Evolutionary conservation across 768 basidiomycete genomes (phyloP).

Genomic region (Agaricus blazei): DNA sequence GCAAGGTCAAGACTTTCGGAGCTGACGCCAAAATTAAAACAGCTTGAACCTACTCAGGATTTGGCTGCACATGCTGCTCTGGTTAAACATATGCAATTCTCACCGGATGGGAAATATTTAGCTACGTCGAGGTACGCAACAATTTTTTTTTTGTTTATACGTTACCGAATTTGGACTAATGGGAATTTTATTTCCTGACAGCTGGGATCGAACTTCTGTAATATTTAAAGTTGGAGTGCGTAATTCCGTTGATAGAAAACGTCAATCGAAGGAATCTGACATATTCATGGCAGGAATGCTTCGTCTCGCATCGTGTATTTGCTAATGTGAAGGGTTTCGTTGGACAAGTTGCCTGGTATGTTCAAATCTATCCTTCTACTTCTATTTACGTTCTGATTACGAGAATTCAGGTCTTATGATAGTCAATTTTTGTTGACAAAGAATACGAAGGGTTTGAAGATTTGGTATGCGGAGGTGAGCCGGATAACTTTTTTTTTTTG

Average conservation of each 20-base stretch:
- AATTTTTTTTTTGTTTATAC: background rate
- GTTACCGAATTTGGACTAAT: background rate
- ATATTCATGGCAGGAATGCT: slow-evolving; percentile 40
- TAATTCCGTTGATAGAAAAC: background rate
- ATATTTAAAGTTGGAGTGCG: slow-evolving; percentile 44
- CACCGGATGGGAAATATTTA: slow-evolving; percentile 67
- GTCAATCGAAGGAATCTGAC: slow-evolving; percentile 3
- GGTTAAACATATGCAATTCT: slow-evolving; percentile 71
- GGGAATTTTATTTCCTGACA: slow-evolving; percentile 15
- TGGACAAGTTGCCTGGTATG: slow-evolving; percentile 70
- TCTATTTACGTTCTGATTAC: slow-evolving; percentile 1
- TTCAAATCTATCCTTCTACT: background rate
- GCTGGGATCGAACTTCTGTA: slow-evolving; percentile 68
- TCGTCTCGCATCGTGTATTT: slow-evolving; percentile 55
- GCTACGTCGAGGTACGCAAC: slow-evolving; percentile 60
- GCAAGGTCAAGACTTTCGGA: slow-evolving; percentile 44
- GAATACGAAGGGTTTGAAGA: slow-evolving; percentile 56
- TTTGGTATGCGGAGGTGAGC: slow-evolving; percentile 66
- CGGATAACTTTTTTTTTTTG: background rate
- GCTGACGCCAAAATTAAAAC: slow-evolving; percentile 51
- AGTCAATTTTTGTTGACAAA: slow-evolving; percentile 63
- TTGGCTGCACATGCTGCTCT: slow-evolving; percentile 61
- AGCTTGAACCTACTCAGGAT: slow-evolving; percentile 52
- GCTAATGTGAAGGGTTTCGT: slow-evolving; percentile 71
- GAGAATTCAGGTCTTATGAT: slow-evolving; percentile 49